Conservation (phyloP, 306 rosid genomes). For the Casuarina cunninghamiana region DNA sequence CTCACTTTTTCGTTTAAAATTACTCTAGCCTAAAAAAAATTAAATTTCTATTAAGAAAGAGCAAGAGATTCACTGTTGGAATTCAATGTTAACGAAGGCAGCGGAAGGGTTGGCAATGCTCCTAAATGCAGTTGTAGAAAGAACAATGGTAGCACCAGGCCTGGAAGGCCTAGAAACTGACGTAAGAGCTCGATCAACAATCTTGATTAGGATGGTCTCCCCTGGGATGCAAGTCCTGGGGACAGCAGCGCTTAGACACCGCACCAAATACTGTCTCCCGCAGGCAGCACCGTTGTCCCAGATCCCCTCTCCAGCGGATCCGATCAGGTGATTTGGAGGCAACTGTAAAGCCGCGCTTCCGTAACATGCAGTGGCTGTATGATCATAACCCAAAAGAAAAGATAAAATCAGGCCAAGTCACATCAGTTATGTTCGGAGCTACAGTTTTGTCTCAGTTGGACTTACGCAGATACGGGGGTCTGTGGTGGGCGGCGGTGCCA, state of each 20-base stretch:
- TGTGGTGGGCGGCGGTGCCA: slow-evolving; percentile 58
- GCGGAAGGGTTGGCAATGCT: slow-evolving; percentile 52
- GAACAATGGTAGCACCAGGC: slow-evolving; percentile 43
- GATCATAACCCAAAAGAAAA: not conserved
- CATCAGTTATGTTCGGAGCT: not conserved
- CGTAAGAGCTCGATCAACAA: slow-evolving; percentile 61
- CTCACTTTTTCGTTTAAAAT: too few species aligned
- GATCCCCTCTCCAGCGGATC: slow-evolving; percentile 72
- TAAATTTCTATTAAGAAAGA: not conserved
- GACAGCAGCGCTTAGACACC: slow-evolving; percentile 61
- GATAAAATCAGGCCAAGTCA: not conserved
- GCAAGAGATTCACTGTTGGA: slow-evolving; percentile 49
- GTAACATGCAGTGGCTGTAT: slow-evolving; percentile 58
- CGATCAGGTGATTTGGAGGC: slow-evolving; percentile 64
- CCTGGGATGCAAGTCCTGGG: slow-evolving; percentile 52
- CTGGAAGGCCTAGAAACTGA: slow-evolving; percentile 46
- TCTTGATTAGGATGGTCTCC: slow-evolving; percentile 51
- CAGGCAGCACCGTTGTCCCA: slow-evolving; percentile 97
- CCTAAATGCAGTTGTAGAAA: slow-evolving; percentile 57
- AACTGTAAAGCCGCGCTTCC: slow-evolving; percentile 44
- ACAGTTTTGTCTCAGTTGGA: not conserved
- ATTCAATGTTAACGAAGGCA: slow-evolving; percentile 57
- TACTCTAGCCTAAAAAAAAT: not conserved
- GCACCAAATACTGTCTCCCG: slow-evolving; percentile 65
- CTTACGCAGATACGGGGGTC: slow-evolving; percentile 67